phyloP scores from a whole-genome alignment of 306 rosid genomes.

The Potentilla sterilis region DNA sequence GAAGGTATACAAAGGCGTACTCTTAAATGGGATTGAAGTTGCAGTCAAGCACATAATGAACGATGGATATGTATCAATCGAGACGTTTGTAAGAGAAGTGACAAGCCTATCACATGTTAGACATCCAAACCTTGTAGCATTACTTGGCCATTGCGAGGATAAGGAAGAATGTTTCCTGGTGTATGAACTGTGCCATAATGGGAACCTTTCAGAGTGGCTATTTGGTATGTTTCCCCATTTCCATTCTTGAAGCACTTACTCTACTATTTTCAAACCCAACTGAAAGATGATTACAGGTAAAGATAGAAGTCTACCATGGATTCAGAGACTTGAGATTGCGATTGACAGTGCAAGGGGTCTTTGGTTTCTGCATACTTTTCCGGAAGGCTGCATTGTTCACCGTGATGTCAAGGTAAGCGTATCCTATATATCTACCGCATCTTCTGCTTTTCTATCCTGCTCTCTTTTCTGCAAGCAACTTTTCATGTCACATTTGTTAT shows the following conservation, averaged over 20 bases:
- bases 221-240: conserved; percentile 42
- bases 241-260: not conserved
- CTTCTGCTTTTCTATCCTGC: not conserved
- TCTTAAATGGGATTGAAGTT: conserved; percentile 47
- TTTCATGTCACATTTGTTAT: conserved; percentile 12
- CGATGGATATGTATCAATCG: conserved; percentile 39
- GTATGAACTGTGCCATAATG: conserved; percentile 64
- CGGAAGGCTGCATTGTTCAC: conserved; percentile 64
- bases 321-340: conserved; percentile 54
- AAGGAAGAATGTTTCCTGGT: conserved; percentile 60
- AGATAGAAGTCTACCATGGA: conserved; percentile 56
- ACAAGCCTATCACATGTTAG: conserved; percentile 56
- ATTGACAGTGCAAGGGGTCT: conserved; percentile 61
- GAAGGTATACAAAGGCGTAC: conserved; percentile 54
- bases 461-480: conserved; percentile 1
- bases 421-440: not conserved
- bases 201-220: conserved; percentile 69
- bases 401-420: conserved; percentile 62
- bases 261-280: not conserved
- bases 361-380: conserved; percentile 57
- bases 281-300: conserved; percentile 35
- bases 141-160: conserved; percentile 46
- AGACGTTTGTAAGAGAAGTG: conserved; percentile 63
- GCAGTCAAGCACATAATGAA: conserved; percentile 62
- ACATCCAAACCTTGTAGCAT: conserved; percentile 56